Evolutionary conservation across 768 basidiomycete genomes (phyloP).

Genomic region (Obba rivulosa): DNA sequence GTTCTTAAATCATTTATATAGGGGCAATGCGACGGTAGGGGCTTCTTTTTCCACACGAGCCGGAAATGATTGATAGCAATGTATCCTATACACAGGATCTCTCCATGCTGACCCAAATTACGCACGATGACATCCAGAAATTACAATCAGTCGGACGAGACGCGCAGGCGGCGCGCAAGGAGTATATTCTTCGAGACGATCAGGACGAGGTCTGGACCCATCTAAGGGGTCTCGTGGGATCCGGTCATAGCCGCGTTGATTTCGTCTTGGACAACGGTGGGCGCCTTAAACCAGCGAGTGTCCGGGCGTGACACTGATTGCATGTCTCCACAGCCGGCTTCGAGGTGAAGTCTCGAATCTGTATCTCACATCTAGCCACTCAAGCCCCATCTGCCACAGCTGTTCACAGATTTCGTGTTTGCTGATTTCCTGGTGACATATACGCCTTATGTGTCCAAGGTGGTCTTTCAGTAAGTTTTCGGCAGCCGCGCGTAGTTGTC

Average conservation of each 20-base stretch:
- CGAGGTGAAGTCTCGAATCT: slow-evolving; percentile 46
- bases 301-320: background rate
- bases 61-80: background rate
- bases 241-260: slow-evolving; percentile 54
- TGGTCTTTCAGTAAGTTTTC: slow-evolving; percentile 80
- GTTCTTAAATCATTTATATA: slow-evolving; percentile 22
- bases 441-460: slow-evolving; percentile 75
- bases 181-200: slow-evolving; percentile 84
- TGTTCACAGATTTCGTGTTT: slow-evolving; percentile 90
- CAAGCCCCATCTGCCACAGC: slow-evolving; percentile 33
- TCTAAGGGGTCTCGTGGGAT: slow-evolving; percentile 45
- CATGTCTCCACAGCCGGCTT: slow-evolving; percentile 65
- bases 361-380: background rate
- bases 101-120: slow-evolving; percentile 82
- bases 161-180: slow-evolving; percentile 69
- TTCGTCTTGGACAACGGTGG: slow-evolving; percentile 89
- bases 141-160: slow-evolving; percentile 80
- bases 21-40: slow-evolving; percentile 90
- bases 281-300: background rate
- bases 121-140: slow-evolving; percentile 73
- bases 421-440: slow-evolving; percentile 90
- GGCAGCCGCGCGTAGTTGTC: background rate
- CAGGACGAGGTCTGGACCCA: slow-evolving; percentile 70
- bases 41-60: background rate
- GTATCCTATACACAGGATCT: slow-evolving; percentile 58